phyloP scores from a whole-genome alignment of 2,329 filamentous ascomycete genomes.

The Penicillium capsulatum region DNA sequence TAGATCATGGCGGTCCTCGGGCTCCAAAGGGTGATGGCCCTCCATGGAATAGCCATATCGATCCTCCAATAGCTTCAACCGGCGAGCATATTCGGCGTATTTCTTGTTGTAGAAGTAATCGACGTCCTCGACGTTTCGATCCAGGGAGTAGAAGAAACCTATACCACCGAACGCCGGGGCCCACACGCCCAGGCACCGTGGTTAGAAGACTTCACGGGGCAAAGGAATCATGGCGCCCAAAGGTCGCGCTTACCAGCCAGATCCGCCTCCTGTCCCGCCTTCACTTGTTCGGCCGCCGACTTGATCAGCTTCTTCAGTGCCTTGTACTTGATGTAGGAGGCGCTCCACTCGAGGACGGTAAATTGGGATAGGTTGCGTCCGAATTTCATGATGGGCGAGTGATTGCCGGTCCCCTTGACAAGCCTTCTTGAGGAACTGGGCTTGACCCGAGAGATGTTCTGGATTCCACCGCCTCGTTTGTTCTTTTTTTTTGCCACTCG shows the following conservation, averaged over 20 bases:
- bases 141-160: slow-evolving; percentile 97
- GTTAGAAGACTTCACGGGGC: slow-evolving; percentile 18
- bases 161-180: slow-evolving; percentile 16
- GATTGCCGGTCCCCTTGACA: no score
- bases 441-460: not conserved
- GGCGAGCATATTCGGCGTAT: slow-evolving; percentile 75
- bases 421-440: no score
- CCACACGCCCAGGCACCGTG: slow-evolving; percentile 18
- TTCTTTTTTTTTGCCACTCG: slow-evolving; percentile 4
- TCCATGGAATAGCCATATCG: slow-evolving; percentile 75
- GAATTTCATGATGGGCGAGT: slow-evolving; percentile 45
- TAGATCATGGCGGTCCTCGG: slow-evolving; percentile 86
- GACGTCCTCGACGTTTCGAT: slow-evolving; percentile 95
- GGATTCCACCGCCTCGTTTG: not conserved
- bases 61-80: slow-evolving; percentile 80
- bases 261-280: slow-evolving; percentile 72
- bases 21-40: slow-evolving; percentile 67
- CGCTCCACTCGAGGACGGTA: slow-evolving; percentile 50
- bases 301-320: slow-evolving; percentile 90
- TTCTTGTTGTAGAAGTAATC: slow-evolving; percentile 97
- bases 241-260: slow-evolving; percentile 69
- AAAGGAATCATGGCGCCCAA: slow-evolving; percentile 4
- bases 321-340: slow-evolving; percentile 51
- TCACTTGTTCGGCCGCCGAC: slow-evolving; percentile 61
- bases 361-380: slow-evolving; percentile 48